Evolutionary conservation across 345 rosid genomes (phyloP).

Genomic region (Brassica cretica): DNA sequence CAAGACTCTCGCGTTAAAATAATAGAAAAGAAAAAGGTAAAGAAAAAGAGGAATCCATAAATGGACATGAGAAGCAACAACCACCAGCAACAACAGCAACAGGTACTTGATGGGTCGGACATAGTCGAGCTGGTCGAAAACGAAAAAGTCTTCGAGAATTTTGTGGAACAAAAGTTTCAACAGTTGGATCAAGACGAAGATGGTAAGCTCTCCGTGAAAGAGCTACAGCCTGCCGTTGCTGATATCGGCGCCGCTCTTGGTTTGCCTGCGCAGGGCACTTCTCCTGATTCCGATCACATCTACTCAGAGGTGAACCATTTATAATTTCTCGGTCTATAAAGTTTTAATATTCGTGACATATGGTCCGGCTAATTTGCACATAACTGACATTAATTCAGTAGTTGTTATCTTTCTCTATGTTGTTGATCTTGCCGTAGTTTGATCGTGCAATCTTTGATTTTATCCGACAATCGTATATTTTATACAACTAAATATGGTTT

Average conservation of each 20-base stretch:
- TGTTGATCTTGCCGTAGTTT: neutral
- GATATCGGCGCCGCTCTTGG: slow-evolving; percentile 95
- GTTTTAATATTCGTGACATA: neutral
- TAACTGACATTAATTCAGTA: neutral
- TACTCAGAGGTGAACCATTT: slow-evolving; percentile 63
- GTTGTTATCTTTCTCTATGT: neutral
- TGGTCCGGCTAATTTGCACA: neutral
- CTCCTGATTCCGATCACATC: slow-evolving; percentile 79
- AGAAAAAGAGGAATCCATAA: slow-evolving; percentile 35
- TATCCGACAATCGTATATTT: neutral
- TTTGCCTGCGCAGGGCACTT: slow-evolving; percentile 77
- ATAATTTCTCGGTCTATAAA: neutral
- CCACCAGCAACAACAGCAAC: slow-evolving; percentile 44
- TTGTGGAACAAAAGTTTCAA: slow-evolving; percentile 81
- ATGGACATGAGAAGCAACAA: slow-evolving; percentile 42
- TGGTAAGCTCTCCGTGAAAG: slow-evolving; percentile 80
- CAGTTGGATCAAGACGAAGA: slow-evolving; percentile 76
- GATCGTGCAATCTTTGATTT: neutral
- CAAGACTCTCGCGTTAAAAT: slow-evolving; percentile 32
- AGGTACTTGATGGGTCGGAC: slow-evolving; percentile 81
- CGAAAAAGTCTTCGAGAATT: slow-evolving; percentile 67
- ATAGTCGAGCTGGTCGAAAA: slow-evolving; percentile 90
- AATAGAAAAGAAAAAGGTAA: neutral
- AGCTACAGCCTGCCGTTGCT: slow-evolving; percentile 90
- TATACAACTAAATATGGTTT: neutral